Base-by-base conservation (phyloP, 1,139 yeast genomes). In the Komagataea norvegica region DNA sequence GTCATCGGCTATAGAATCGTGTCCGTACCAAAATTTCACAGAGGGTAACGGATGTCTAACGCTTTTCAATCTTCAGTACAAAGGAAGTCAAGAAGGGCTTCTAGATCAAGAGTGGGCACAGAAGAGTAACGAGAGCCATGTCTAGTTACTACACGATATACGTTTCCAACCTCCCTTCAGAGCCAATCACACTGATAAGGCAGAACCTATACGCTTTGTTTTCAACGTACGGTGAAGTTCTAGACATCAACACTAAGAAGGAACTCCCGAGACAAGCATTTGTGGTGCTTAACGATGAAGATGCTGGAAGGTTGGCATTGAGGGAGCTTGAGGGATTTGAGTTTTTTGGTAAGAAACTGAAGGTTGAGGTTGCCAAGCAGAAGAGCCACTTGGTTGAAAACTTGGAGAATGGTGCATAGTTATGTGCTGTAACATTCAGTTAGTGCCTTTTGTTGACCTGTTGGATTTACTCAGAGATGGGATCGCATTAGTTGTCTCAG, bases 201-300 rank as follows among this genome's bases (percentile, higher is more conserved):
- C 72, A 72, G 41, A 70, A 71, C 41, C 61, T 86, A 22, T 83
- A 79, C 56, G 55, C 82, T 37, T 58, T 82, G 7, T 82, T 81
- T 52, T 67, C 83, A 14, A 68, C 81, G 0, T 82, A 70, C 54
- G 94, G 93, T 1, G 86, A 78, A 47, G 69, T 86, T 3, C 55
- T 83, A 4, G 76, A 75, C 25, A 67, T 86, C 18, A 65, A 70
- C 22, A 65, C 72, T 8, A 29, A 33, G 25, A 64, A 69, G 15
- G 62, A 67, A 11, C 67, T 67, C 47, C 67, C 77, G 65, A 66
- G 89, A 29, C 93, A 83, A 57, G 95, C 93, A 0, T 87, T 83
- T 63, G 59, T 86, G 1, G 70, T 76, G 6, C 74, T 79, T 42
- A 68, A 71, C 19, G 68, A 69, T 30, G 46, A 65, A 1, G 63